phyloP scores from a whole-genome alignment of 768 basidiomycete species.

The Suillus occidentalis region DNA sequence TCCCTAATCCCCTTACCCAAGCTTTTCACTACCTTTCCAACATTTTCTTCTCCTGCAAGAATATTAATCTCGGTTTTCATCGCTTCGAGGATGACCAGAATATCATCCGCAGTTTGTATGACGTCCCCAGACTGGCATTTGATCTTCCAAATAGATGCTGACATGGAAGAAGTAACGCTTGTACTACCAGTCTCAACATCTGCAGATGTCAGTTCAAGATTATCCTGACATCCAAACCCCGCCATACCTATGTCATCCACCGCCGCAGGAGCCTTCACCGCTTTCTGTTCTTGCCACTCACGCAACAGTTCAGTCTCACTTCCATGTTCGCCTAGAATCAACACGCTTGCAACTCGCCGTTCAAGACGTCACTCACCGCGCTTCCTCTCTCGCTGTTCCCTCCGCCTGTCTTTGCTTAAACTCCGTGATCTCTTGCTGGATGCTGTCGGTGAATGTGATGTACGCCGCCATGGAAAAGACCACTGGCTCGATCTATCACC shows the following conservation, averaged over 20 bases:
- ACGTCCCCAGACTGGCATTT: slow-evolving; percentile 41
- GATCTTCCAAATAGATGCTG: slow-evolving; percentile 44
- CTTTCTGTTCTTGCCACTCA: slow-evolving; percentile 42
- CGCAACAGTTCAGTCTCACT: slow-evolving; percentile 45
- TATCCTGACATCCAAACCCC: neutral
- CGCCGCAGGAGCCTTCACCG: neutral
- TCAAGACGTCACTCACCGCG: slow-evolving; percentile 31
- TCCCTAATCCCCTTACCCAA: slow-evolving; percentile 42
- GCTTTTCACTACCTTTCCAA: slow-evolving; percentile 43
- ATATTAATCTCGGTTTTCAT: slow-evolving; percentile 67
- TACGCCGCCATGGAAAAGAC: slow-evolving; percentile 57
- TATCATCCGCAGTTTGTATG: slow-evolving; percentile 41
- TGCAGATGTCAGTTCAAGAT: neutral
- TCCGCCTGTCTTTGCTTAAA: slow-evolving; percentile 43
- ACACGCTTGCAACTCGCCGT: neutral
- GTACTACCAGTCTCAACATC: slow-evolving; percentile 7
- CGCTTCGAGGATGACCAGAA: slow-evolving; percentile 55
- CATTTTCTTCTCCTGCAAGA: slow-evolving; percentile 41
- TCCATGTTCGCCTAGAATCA: slow-evolving; percentile 7
- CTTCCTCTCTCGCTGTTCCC: slow-evolving; percentile 40
- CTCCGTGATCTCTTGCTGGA: slow-evolving; percentile 40
- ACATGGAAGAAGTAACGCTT: slow-evolving; percentile 14
- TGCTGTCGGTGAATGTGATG: slow-evolving; percentile 38
- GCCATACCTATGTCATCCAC: neutral
- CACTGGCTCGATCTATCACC: slow-evolving; percentile 45